Evolutionary conservation across 1,139 yeast genomes (phyloP).

Genomic region (Protomyces macrosporus): DNA sequence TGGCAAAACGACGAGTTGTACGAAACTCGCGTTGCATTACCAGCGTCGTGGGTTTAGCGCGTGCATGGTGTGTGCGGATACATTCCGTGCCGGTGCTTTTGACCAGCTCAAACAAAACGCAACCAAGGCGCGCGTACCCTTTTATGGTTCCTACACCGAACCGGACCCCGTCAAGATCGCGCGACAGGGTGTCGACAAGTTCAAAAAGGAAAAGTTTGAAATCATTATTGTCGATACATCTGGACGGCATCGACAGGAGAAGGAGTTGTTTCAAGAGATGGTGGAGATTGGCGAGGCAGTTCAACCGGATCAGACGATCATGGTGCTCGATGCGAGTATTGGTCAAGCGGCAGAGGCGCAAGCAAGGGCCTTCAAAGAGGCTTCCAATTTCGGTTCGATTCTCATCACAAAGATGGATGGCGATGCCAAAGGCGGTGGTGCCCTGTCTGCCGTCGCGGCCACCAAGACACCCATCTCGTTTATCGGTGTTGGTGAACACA

Average conservation of each 20-base stretch:
- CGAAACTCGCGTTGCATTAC: conserved; percentile 90
- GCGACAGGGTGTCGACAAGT: conserved; percentile 82
- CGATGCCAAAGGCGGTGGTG: conserved; percentile 99
- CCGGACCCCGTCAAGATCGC: conserved; percentile 94
- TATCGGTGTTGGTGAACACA: conserved; percentile 98
- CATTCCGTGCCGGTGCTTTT: conserved; percentile 98
- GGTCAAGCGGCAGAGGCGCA: conserved; percentile 98
- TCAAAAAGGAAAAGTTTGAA: conserved; percentile 86
- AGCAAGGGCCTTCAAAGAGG: conserved; percentile 88
- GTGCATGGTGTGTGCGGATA: conserved; percentile 97
- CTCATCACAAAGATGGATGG: conserved; percentile 97
- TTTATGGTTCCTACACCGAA: conserved; percentile 89
- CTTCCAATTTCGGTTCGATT: conserved; percentile 90
- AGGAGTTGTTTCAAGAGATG: conserved; percentile 89
- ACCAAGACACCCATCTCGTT: conserved; percentile 94
- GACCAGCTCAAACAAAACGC: conserved; percentile 98
- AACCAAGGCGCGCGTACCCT: conserved; percentile 88
- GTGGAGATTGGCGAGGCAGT: conserved; percentile 82
- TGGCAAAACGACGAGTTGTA: conserved; percentile 96
- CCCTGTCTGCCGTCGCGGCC: conserved; percentile 96
- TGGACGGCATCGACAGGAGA: conserved; percentile 96
- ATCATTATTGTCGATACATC: conserved; percentile 95
- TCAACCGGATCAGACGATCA: conserved; percentile 85
- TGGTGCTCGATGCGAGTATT: conserved; percentile 96
- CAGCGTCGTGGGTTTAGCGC: conserved; percentile 90